Evolutionary conservation across 2,329 filamentous ascomycete species (phyloP), one percentile per base, ranked within the genome.

Genomic region (Camptophora hylomeconis): DNA sequence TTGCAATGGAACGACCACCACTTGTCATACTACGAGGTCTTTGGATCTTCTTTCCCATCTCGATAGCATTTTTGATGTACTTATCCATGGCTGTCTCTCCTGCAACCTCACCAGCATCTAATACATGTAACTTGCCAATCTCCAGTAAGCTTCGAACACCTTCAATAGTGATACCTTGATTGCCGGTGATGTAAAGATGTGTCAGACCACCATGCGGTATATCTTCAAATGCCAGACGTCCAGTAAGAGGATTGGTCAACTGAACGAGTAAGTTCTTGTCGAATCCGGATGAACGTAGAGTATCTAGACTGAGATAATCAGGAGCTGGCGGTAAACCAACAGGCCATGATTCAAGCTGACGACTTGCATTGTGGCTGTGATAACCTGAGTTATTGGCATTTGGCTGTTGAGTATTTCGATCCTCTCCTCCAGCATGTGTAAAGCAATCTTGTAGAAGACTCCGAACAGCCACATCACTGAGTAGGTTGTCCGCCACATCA

Each of bases 151-250:
- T 62, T 3, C 62, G 65, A 5, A 69, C 50, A 1, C 67, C 69
- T 44, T 72, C 67, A 1, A 68, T 59, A 2, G 66, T 70, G 4
- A 75, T 45, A 23, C 21, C 17, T 3, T 52, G 41, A 32, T 75
- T 75, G 5, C 60, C 59, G 3, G 69, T 58, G 9, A 75, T 58
- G 41, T 70, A 72, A 2, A 75, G 50, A 49, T 75, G 70, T 0
- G 70, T 74, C 20, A 74, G 60, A 2, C 71, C 71, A 7, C 56
- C 51, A 40, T 65, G 56, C 13, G 63, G 57, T 2, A 65, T 52
- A 38, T 70, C 61, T 39, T 74, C 69, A 16, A 73, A 61, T 20
- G 65, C 61, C 17, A 70, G 58, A 27, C 63, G 60, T 7, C 61
- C 63, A 10, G 67, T 58, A 22, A 69, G 63, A 1, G 57, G 56